These are phyloP conservation scores for Blastobotrys buckinghamii DNA, from an alignment of 1,139 yeast genomes.

Conservation along the genomic window DNA sequence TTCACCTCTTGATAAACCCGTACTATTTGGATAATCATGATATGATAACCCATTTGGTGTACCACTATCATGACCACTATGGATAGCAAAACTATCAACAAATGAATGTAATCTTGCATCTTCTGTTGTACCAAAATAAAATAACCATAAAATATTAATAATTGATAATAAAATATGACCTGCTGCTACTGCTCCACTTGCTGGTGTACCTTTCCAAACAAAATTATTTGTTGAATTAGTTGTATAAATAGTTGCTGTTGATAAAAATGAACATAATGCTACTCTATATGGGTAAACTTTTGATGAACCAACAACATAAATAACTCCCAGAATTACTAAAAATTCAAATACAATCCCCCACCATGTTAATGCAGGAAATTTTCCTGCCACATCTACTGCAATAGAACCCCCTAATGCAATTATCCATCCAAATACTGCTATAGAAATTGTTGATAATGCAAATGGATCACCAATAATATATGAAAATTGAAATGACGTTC, in stretches of 20 bases:
- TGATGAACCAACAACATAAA: conserved; percentile 60
- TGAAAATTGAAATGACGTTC: conserved; percentile 18
- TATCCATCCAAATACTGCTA: conserved; percentile 53
- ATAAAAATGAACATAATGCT: conserved; percentile 49
- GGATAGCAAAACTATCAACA: conserved; percentile 61
- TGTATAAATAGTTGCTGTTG: conserved; percentile 71
- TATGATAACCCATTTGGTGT: neutral
- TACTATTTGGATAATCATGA: conserved; percentile 6
- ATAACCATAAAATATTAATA: conserved; percentile 67
- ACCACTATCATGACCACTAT: conserved; percentile 1
- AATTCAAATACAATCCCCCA: conserved; percentile 93
- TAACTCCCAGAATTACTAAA: conserved; percentile 48
- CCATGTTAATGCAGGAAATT: conserved; percentile 85
- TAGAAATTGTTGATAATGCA: conserved; percentile 34
- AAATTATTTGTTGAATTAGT: conserved; percentile 77
- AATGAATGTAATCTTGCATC: conserved; percentile 67
- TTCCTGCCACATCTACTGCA: conserved; percentile 31
- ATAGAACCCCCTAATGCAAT: conserved; percentile 84
- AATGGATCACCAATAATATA: conserved; percentile 37
- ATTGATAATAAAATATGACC: conserved; percentile 82
- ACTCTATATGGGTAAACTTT: conserved; percentile 66
- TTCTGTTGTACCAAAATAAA: conserved; percentile 59
- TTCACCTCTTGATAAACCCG: conserved; percentile 14
- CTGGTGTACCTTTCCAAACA: conserved; percentile 58
- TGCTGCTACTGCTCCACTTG: conserved; percentile 86